These are phyloP conservation scores for Licmophora abbreviata DNA, from an alignment of 108 stramenopile genomes.

Conservation along the genomic window DNA sequence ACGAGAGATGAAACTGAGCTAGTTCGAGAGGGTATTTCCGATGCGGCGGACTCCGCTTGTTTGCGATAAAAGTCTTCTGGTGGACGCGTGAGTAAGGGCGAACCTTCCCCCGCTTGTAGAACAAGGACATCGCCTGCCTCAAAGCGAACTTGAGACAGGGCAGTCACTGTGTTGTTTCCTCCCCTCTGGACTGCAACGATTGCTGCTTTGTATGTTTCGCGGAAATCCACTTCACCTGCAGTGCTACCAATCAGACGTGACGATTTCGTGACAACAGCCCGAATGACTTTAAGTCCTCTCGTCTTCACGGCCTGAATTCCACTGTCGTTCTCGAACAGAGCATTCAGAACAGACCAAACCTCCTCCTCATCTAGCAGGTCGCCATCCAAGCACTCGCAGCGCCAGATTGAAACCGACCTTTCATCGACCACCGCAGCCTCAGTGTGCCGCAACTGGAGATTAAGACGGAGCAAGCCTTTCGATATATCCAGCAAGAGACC, in stretches of 20 bases:
- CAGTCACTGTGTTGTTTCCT: slow-evolving; percentile 26
- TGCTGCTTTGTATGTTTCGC: slow-evolving; percentile 54
- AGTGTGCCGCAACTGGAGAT: slow-evolving; percentile 57
- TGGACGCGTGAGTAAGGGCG: slow-evolving; percentile 50
- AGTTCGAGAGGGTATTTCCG: not conserved
- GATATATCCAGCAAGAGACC: slow-evolving; percentile 71
- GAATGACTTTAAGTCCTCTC: slow-evolving; percentile 58
- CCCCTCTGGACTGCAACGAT: slow-evolving; percentile 60
- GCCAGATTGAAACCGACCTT: slow-evolving; percentile 74
- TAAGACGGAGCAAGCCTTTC: slow-evolving; percentile 37
- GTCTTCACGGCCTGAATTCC: slow-evolving; percentile 44
- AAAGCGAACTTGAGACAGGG: slow-evolving; percentile 35
- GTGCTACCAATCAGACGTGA: slow-evolving; percentile 53
- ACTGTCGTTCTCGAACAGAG: slow-evolving; percentile 32
- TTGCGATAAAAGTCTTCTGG: slow-evolving; percentile 51
- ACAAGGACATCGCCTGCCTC: slow-evolving; percentile 56
- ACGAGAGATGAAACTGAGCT: not conserved
- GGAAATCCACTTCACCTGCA: slow-evolving; percentile 45
- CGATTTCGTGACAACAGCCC: slow-evolving; percentile 41
- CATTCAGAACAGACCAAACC: slow-evolving; percentile 47
- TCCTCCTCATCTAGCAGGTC: slow-evolving; percentile 51
- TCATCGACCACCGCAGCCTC: slow-evolving; percentile 61
- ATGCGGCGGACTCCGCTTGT: not conserved
- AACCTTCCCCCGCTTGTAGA: slow-evolving; percentile 61
- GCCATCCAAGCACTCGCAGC: slow-evolving; percentile 50